These are phyloP conservation scores for Acacia confusa DNA, from an alignment of 306 rosid species.

Conservation along the genomic window DNA sequence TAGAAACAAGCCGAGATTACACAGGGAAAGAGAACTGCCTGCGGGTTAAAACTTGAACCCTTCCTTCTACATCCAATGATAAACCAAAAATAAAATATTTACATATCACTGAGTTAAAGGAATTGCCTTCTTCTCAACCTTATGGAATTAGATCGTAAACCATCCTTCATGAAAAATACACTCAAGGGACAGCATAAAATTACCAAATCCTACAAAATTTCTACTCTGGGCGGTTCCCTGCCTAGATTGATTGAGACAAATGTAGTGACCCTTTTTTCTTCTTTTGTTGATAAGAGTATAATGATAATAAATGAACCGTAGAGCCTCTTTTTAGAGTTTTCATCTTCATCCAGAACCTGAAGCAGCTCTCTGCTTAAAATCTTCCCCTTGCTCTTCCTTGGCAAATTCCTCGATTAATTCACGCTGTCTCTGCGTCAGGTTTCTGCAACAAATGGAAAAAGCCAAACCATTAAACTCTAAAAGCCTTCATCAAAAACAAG, in stretches of 20 bases:
- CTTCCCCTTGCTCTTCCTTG: constrained; percentile 74
- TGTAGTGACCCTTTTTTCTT: neutral
- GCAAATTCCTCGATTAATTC: constrained; percentile 84
- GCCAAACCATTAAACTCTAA: constrained; percentile 1
- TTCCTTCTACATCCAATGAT: neutral
- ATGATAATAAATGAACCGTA: neutral
- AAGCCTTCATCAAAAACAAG: neutral
- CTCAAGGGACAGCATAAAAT: constrained; percentile 19
- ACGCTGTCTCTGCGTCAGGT: constrained; percentile 70
- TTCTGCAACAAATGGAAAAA: constrained; percentile 45
- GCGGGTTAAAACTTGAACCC: constrained; percentile 19
- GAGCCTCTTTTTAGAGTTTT: neutral
- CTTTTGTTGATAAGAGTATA: neutral
- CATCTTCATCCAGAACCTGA: constrained; percentile 62
- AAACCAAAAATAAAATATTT: constrained; percentile 21
- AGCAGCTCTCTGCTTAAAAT: constrained; percentile 46
- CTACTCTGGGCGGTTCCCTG: constrained; percentile 21
- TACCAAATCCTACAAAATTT: constrained; percentile 58
- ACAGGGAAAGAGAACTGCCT: constrained; percentile 1
- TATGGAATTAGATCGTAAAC: constrained; percentile 11
- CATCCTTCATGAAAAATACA: constrained; percentile 22
- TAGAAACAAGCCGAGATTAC: neutral
- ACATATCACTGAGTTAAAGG: constrained; percentile 29
- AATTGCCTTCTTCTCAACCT: constrained; percentile 20
- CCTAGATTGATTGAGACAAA: neutral